Conservation (phyloP, 75 land plant genomes). For the Picea glauca region DNA sequence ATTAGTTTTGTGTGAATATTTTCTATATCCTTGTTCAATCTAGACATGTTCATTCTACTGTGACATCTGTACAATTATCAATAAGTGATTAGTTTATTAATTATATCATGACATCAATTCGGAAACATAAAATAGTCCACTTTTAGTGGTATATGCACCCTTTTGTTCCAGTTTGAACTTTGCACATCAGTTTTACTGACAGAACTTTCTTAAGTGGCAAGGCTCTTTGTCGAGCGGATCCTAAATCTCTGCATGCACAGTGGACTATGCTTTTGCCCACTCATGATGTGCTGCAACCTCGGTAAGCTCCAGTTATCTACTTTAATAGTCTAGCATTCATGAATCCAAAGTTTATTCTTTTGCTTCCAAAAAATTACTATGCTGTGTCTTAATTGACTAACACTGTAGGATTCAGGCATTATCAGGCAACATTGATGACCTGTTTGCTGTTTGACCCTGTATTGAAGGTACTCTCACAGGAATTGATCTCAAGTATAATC, state of each 20-base stretch:
- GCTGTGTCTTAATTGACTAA: slow-evolving; percentile 7
- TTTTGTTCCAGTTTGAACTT: not conserved
- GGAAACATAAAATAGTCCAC: too few relatives aligned
- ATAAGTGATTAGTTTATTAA: too few relatives aligned
- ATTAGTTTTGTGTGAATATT: not conserved
- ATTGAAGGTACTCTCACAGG: slow-evolving; percentile 39
- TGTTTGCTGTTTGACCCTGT: slow-evolving; percentile 70
- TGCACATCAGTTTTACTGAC: not conserved
- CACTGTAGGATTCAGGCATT: slow-evolving; percentile 35
- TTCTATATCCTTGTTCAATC: not conserved
- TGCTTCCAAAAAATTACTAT: not conserved
- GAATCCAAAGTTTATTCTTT: slow-evolving; percentile 1
- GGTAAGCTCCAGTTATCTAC: slow-evolving; percentile 34
- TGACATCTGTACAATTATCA: too few relatives aligned
- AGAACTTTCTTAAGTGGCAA: slow-evolving; percentile 15
- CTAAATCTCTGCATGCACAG: slow-evolving; percentile 75
- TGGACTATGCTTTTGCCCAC: slow-evolving; percentile 92
- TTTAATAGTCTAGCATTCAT: not conserved
- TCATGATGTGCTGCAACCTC: slow-evolving; percentile 71
- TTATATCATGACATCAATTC: too few relatives aligned
- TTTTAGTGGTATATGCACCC: not conserved
- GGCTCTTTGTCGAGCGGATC: slow-evolving; percentile 94
- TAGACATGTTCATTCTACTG: not conserved
- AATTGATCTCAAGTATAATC: not conserved
- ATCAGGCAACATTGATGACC: slow-evolving; percentile 59